Conservation (phyloP, 192 early-diverging fungal genomes). For the Dispira simplex region DNA sequence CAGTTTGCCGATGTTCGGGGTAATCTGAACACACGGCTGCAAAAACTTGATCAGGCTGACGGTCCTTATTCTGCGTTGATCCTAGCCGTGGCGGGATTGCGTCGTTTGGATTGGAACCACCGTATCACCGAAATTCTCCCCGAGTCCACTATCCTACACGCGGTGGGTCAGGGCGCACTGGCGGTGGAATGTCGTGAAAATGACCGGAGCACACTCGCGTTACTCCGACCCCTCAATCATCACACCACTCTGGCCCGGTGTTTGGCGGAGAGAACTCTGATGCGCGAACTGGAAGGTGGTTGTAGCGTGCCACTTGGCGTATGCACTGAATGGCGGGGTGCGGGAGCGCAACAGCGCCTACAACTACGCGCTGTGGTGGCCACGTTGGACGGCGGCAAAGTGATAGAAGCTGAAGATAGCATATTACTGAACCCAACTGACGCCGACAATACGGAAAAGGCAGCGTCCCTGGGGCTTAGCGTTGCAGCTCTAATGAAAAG, state of each 20-base stretch:
- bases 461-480: constrained; percentile 19
- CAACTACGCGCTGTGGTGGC: constrained; percentile 50
- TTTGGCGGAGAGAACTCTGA: constrained; percentile 68
- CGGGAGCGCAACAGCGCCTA: constrained; percentile 17
- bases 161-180: constrained; percentile 87
- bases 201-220: constrained; percentile 29
- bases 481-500: constrained; percentile 30
- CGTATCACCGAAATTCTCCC: constrained; percentile 59
- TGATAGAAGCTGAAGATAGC: constrained; percentile 33
- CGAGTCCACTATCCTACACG: constrained; percentile 50
- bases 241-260: constrained; percentile 44
- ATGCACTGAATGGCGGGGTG: constrained; percentile 30
- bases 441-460: constrained; percentile 2
- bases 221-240: constrained; percentile 56
- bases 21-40: constrained; percentile 76
- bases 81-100: constrained; percentile 76
- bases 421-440: constrained; percentile 1
- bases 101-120: constrained; percentile 43
- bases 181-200: constrained; percentile 64
- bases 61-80: constrained; percentile 60
- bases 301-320: constrained; percentile 93
- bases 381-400: constrained; percentile 54
- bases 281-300: constrained; percentile 84
- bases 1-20: constrained; percentile 59
- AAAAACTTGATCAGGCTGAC: constrained; percentile 68